phyloP scores from a whole-genome alignment of 2,329 filamentous ascomycete species.

The Apiospora malaysiana region DNA sequence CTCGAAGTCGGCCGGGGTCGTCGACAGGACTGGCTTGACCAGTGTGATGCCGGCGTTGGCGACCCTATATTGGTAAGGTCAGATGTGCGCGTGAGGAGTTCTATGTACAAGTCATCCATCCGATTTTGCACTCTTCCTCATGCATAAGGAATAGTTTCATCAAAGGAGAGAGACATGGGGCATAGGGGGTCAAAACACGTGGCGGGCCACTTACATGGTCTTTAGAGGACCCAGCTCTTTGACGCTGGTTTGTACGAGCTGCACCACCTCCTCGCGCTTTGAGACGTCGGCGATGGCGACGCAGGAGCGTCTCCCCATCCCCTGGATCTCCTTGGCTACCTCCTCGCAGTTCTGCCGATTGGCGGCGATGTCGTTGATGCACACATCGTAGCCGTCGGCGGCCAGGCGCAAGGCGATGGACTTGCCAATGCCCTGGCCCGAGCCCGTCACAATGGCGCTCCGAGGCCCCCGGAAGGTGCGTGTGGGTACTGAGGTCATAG shows the following conservation, averaged over 20 bases:
- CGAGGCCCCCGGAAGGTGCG: neutral
- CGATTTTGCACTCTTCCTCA: neutral
- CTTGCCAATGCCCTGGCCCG: slow-evolving; percentile 55
- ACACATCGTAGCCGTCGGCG: slow-evolving; percentile 69
- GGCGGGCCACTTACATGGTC: slow-evolving; percentile 39
- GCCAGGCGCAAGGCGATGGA: slow-evolving; percentile 69
- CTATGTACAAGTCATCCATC: no score
- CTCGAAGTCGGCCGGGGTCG: slow-evolving; percentile 62
- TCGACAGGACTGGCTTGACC: slow-evolving; percentile 59
- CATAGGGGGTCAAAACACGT: neutral
- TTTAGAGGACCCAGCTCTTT: slow-evolving; percentile 56
- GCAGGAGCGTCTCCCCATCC: slow-evolving; percentile 57
- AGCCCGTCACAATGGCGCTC: slow-evolving; percentile 39
- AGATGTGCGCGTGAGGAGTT: neutral
- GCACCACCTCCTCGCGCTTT: slow-evolving; percentile 55
- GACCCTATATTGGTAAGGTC: slow-evolving; percentile 47
- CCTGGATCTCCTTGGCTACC: slow-evolving; percentile 57
- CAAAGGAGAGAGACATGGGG: neutral
- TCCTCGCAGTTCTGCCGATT: slow-evolving; percentile 59
- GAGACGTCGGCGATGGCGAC: slow-evolving; percentile 66
- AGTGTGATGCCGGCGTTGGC: slow-evolving; percentile 69
- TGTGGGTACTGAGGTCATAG: neutral
- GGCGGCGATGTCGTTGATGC: slow-evolving; percentile 65
- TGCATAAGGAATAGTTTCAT: neutral
- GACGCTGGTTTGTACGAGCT: slow-evolving; percentile 57